Percentiles rank a stretch among this genome's conserved stretches.
phyloP scores from a whole-genome alignment of 208 protist species.

The Trypanosoma caninum region DNA sequence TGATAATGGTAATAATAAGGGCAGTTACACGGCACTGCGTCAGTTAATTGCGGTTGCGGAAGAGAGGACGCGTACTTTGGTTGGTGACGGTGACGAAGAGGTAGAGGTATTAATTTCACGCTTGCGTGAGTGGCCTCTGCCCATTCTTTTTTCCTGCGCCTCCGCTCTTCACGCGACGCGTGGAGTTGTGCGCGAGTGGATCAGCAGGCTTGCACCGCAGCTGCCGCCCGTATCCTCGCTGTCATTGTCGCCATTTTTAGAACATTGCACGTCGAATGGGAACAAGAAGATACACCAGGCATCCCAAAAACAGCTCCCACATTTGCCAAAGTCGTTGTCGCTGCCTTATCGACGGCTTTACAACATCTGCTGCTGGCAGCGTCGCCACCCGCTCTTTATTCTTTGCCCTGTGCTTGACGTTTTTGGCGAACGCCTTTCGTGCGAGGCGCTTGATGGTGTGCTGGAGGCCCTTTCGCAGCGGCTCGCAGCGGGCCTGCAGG shows the following conservation, averaged over 20 bases:
- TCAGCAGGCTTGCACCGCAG: too few species aligned
- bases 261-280: too few species aligned
- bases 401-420: constrained; percentile 32
- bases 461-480: constrained; percentile 42
- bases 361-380: constrained; percentile 73
- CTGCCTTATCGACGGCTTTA: constrained; percentile 36
- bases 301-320: neutral
- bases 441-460: constrained; percentile 33
- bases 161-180: constrained; percentile 1
- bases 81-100: neutral
- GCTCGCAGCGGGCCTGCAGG: constrained; percentile 23
- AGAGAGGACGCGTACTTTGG: neutral
- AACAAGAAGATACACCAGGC: too few species aligned
- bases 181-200: constrained; percentile 4
- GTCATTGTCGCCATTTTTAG: too few species aligned
- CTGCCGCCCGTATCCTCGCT: too few species aligned
- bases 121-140: constrained; percentile 11
- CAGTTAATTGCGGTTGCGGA: constrained; percentile 10
- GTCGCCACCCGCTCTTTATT: constrained; percentile 56
- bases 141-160: constrained; percentile 1
- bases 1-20: too few species aligned
- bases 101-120: neutral
- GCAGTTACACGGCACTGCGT: constrained; percentile 2
- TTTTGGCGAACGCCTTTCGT: constrained; percentile 11
- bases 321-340: neutral